phyloP scores from a whole-genome alignment of 140 eudicot species.

The Anethum foeniculum region DNA sequence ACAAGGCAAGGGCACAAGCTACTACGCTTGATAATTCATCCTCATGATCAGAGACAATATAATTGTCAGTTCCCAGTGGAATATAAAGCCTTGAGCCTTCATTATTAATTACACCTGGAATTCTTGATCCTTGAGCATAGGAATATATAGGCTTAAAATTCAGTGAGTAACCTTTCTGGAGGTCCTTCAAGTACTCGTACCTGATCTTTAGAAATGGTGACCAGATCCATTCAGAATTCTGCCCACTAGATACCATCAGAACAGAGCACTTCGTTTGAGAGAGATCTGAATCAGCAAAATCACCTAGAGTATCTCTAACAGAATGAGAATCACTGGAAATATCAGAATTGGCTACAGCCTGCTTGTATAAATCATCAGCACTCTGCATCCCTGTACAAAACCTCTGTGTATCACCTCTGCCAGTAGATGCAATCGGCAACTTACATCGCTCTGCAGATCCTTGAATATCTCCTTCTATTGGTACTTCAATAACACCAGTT shows the following conservation, averaged over 20 bases:
- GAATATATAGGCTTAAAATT: slow-evolving; percentile 32
- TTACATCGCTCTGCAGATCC: slow-evolving; percentile 1
- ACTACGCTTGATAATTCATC: slow-evolving; percentile 79
- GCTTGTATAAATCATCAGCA: background rate
- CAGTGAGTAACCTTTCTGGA: slow-evolving; percentile 47
- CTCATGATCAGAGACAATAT: slow-evolving; percentile 66
- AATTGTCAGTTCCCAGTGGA: slow-evolving; percentile 46
- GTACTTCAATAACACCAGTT: slow-evolving; percentile 23
- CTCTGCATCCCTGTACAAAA: background rate
- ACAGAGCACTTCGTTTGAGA: slow-evolving; percentile 15
- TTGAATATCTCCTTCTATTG: slow-evolving; percentile 27
- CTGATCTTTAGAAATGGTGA: slow-evolving; percentile 44
- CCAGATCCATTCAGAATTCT: slow-evolving; percentile 64
- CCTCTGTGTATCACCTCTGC: background rate
- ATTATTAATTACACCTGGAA: slow-evolving; percentile 40
- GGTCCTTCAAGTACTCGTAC: slow-evolving; percentile 39
- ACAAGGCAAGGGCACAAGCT: slow-evolving; percentile 68
- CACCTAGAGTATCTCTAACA: slow-evolving; percentile 7
- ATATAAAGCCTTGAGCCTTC: slow-evolving; percentile 72
- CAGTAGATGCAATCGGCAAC: background rate
- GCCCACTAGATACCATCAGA: slow-evolving; percentile 19
- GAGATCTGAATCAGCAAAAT: slow-evolving; percentile 13
- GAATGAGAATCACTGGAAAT: background rate
- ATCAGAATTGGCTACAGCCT: slow-evolving; percentile 7
- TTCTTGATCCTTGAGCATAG: slow-evolving; percentile 35